Evolutionary conservation across 352 stramenopile genomes (phyloP), one percentile per base, ranked within the genome.

Genomic region (Phytophthora pini): DNA sequence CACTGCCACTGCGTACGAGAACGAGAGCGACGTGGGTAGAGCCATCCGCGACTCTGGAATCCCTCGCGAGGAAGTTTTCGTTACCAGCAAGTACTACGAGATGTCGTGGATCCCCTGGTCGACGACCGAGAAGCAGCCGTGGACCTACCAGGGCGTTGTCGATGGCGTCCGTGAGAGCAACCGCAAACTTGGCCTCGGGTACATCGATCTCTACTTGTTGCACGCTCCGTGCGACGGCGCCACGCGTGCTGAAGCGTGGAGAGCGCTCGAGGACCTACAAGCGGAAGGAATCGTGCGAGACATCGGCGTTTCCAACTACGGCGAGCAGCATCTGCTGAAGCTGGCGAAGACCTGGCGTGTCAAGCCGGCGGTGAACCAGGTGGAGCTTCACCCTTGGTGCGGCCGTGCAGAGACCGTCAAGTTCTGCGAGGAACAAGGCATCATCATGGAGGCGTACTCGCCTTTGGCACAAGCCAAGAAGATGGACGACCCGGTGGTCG

Each of bases 251-350:
- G 79, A 84, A 27, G 77, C 79, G 7, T 88, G 79, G 77, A 74
- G 56, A 8, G 80, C 79, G 9, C 72, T 92, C 10, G 74, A 87
- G 38, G 77, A 88, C 45, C 48, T 82, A 40, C 70, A 82, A 46
- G 2, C 34, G 0, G 58, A 82, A 38, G 91, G 91, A 11, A 49
- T 92, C 24, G 77, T 94, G 52, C 69, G 76, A 24, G 84, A 94
- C 58, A 93, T 96, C 55, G 93, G 91, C 38, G 90, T 98, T n/a
- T 96, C 80, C 46, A 98, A 97, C 63, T 97, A 95, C 75, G 74
- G 82, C 8, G 60, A 86, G 29, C 49, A 57, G 39, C 51, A 59
- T 29, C 27, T 59, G 27, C 15, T 39, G 3, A 39, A 59, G 39
- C 5, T 59, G n/a, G 38, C 51, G 1, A 49, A 50, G 39, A 59